Base-by-base conservation (phyloP, 768 basidiomycete genomes). In the Leccinum longicurvipes region DNA sequence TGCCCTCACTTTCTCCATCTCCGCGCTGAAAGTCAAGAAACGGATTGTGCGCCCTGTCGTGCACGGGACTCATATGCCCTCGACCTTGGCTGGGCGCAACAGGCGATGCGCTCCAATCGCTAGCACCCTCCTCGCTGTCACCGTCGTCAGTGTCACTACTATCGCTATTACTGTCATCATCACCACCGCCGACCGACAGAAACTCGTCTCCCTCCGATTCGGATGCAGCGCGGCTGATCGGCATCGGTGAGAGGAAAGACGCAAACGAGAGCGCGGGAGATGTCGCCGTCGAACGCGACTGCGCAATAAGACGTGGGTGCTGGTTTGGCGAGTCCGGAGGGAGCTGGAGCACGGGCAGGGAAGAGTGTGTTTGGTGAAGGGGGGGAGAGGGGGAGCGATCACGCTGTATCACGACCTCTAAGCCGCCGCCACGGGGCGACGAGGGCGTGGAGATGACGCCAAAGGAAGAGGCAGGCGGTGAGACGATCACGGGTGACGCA, bases 401-500 rank as follows among this genome's bases (percentile, higher is more conserved):
- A 12, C 25, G 53, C 5, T 53, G 55, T 9, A 63, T 36, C 8
- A 60, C 45, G 3, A 56, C 62, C 36, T 54, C 67, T 17, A 67
- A 60, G 31, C 51, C 53, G 12, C 51, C 29, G 19, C 65, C 60
- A 42, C 53, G 50, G 42, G 66, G 62, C 10, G 67, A 63, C 6
- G 64, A 63, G 41, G 66, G 67, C 15, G 47, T 17, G 2, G 65
- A 67, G 24, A 68, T 52, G 27, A 69, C 11, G 21, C 61, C 63
- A 3, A 61, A n/a, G 2, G 69, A 69, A 6, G 65, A 70, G 4
- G 45, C 28, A 19, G 69, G 60, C 0, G 67, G 63, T 19, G 69
- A 71, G 15, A 68, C 24, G 6, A 70, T n/a, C 1, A 72, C 59
- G 3, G 70, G 69, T 0, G 71, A 65, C 1, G 71, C 63, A 5